Base-by-base conservation (phyloP, 495 filamentous ascomycete species). In the Diplogelasinospora grovesii region DNA sequence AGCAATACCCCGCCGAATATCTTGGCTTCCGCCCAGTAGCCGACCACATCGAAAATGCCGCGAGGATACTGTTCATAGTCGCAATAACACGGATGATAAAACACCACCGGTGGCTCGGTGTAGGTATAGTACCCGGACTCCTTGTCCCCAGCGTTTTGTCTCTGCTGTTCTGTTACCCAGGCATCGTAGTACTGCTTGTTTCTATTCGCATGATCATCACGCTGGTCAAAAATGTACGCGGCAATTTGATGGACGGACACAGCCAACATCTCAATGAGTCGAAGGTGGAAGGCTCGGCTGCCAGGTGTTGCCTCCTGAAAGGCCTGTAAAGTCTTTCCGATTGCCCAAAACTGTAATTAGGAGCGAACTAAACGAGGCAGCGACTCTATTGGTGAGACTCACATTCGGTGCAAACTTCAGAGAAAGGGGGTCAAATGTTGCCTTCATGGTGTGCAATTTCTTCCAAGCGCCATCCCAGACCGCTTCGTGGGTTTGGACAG, bases 21-120 rank as follows among this genome's bases (percentile, higher is more conserved):
- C 4, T 46, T 43, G 13, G 42, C 39, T 30, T 54, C 56, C 36
- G 50, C 52, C 59, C 51, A 63, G 36, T 57, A 57, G 4, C 53
- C 59, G 15, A 50, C 54, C 0, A 50, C 23, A 34, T 60, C 56
- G 3, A 47, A 43, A n/a, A 57, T 37, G n/a, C 49, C 45, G 9
- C 52, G 39, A 5, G 51, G 51, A 30, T 57, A 60, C 32, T 53
- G 51, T 7, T 45, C 5, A 22, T 19, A 36, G 18, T 40, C 39
- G 8, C 22, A 5, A 36, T 57, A 60, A 1, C 28, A 32, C 8
- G 13, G 23, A 30, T 54, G 54, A 35, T 39, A 48, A 27, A 58
- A 60, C 19, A 29, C 27, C 4, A 14, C 27, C n/a, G 27, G 27
- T 11, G 27, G n/a, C n/a, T n/a, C n/a, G n/a, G n/a, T n/a, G n/a